Base-by-base conservation (phyloP, 352 stramenopile genomes). In the Phytophthora meadii region DNA sequence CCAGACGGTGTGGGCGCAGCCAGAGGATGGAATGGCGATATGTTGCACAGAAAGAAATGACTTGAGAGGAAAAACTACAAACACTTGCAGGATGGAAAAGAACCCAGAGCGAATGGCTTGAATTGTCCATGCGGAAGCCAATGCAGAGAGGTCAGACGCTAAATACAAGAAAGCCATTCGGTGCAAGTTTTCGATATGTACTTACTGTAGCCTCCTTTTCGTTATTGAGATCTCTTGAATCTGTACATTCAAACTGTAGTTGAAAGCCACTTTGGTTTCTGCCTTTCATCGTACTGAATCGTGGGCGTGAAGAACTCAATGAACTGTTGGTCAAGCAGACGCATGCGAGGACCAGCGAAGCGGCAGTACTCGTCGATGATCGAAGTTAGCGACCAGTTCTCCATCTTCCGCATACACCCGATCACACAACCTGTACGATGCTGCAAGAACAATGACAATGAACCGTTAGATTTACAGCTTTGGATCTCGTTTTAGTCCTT, bases 321-420 rank as follows among this genome's bases (percentile, higher is more conserved):
- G 48, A 97, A 95, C 58, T 95, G 87, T 63, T 97, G 87, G 56
- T 96, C 86, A 17, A 93, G 70, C 12, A 97, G 72, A 15, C 89
- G 88, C 81, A 93, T 92, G 52, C 89, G 86, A 12, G 88, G 88
- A 1, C 80, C 84, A 11, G 89, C 88, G 50, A 95, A 95, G 54
- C 88, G 85, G 27, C 86, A 92, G 72, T 96, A 96, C 74, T 96
- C 88, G 67, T 94, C 82, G 49, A 94, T 91, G 58, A 96, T 96
- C 36, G 86, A 93, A 47, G 86, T 92, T 14, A 94, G 70, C 46
- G 81, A 93, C 88, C 88, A 96, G 61, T 92, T 83, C 61, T 94
- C 84, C 72, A 96, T 92, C 74, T 94, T 94, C 59, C 88, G 86
- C 53, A 94, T 80, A 62, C 88, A 96, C 44, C 88, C 88, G 57